Percentiles rank a stretch among this genome's conserved stretches.
phyloP scores from a whole-genome alignment of 306 rosid genomes.

The Medicago ruthenica region DNA sequence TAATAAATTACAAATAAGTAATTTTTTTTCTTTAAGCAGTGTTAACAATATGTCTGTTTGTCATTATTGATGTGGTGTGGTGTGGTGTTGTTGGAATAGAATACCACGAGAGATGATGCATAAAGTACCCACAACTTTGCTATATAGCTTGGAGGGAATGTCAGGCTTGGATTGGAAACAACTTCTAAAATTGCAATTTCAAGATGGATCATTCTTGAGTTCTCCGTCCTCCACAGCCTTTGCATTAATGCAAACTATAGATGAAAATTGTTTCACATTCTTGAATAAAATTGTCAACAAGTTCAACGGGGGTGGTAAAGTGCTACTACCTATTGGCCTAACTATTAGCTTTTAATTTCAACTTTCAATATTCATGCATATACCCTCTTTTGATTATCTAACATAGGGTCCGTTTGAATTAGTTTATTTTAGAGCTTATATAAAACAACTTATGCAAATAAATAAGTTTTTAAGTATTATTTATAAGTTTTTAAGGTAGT shows the following conservation, averaged over 20 bases:
- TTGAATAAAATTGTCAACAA: slow-evolving; percentile 54
- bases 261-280: slow-evolving; percentile 65
- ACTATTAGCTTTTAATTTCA: background rate
- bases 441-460: too few species aligned
- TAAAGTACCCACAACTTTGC: slow-evolving; percentile 78
- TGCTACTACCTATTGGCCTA: background rate
- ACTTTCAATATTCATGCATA: background rate
- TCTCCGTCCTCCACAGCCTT: slow-evolving; percentile 97
- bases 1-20: too few species aligned
- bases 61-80: slow-evolving; percentile 16
- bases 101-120: slow-evolving; percentile 88
- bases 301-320: slow-evolving; percentile 91
- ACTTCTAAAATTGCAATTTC: slow-evolving; percentile 79
- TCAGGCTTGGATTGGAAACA: slow-evolving; percentile 75
- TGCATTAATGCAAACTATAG: slow-evolving; percentile 78
- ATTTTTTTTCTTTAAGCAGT: background rate
- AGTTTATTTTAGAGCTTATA: too few species aligned
- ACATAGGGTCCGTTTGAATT: too few species aligned
- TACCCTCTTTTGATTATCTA: too few species aligned
- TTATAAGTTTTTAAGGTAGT: too few species aligned
- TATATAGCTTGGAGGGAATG: slow-evolving; percentile 96
- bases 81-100: too few species aligned
- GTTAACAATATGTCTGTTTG: slow-evolving; percentile 26
- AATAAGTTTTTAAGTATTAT: too few species aligned
- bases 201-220: slow-evolving; percentile 87